phyloP scores from a whole-genome alignment of 2,329 filamentous ascomycete species.

The Colletotrichum orbiculare region DNA sequence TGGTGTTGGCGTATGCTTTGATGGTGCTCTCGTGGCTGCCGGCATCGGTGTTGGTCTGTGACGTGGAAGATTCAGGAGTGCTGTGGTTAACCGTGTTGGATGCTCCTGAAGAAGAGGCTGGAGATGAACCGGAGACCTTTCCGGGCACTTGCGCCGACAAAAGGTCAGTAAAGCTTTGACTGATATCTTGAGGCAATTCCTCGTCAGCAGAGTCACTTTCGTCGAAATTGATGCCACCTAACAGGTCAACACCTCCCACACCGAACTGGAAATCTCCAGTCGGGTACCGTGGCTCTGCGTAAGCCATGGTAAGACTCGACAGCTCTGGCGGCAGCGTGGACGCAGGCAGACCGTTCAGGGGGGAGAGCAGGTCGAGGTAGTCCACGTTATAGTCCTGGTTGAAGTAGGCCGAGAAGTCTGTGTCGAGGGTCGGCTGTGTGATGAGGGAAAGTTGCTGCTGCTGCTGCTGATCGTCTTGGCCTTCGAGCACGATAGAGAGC shows the following conservation, averaged over 20 bases:
- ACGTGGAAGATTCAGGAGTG: conserved; percentile 20
- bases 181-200: conserved; percentile 45
- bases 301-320: conserved; percentile 24
- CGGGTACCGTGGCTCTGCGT: conserved; percentile 33
- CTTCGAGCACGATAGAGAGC: conserved; percentile 7
- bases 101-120: conserved; percentile 17
- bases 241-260: conserved; percentile 42
- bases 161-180: conserved; percentile 24
- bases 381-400: conserved; percentile 45
- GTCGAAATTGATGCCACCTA: conserved; percentile 47
- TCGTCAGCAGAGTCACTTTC: conserved; percentile 43
- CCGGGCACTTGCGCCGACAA: conserved; percentile 27
- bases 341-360: conserved; percentile 19
- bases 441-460: conserved; percentile 10
- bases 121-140: conserved; percentile 10
- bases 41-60: neutral
- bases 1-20: conserved; percentile 36
- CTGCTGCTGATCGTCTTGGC: neutral
- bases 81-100: conserved; percentile 20
- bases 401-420: conserved; percentile 49
- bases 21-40: neutral
- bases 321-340: conserved; percentile 20
- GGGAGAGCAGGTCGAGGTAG: conserved; percentile 49
- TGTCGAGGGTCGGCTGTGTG: conserved; percentile 40
- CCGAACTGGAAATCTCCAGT: conserved; percentile 36